phyloP scores from a whole-genome alignment of 352 stramenopile species.

The Phytophthora sojae region DNA sequence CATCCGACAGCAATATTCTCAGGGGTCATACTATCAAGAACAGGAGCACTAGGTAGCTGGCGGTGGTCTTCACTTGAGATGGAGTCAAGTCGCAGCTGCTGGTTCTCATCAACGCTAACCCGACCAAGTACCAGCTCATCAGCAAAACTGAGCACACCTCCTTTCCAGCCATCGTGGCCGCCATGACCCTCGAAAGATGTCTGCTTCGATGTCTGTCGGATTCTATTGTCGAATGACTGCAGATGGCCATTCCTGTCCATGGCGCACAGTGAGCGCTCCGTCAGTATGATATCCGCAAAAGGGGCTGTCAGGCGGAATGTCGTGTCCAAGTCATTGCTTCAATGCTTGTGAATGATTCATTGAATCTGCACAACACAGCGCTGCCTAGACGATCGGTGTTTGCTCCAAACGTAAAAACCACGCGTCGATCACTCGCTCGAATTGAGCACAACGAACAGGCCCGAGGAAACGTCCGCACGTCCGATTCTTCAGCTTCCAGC shows the following conservation, averaged over 20 bases:
- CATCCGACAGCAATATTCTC: constrained; percentile 13
- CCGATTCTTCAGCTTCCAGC: constrained; percentile 2
- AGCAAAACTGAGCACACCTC: constrained; percentile 24
- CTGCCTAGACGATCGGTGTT: neutral
- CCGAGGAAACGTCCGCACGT: constrained; percentile 20
- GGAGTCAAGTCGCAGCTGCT: constrained; percentile 2
- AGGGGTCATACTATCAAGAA: constrained; percentile 7
- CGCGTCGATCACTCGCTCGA: constrained; percentile 20
- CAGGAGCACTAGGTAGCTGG: constrained; percentile 20
- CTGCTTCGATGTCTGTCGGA: constrained; percentile 29
- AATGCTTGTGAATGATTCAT: constrained; percentile 27
- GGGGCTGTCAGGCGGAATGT: constrained; percentile 15
- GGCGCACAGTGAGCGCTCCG: constrained; percentile 25
- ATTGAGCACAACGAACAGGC: constrained; percentile 28
- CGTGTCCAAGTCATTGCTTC: constrained; percentile 19
- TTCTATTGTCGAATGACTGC: constrained; percentile 33
- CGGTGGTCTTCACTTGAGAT: constrained; percentile 48
- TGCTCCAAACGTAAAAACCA: constrained; percentile 24
- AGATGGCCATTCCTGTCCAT: constrained; percentile 22
- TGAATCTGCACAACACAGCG: constrained; percentile 31
- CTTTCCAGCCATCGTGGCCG: constrained; percentile 23
- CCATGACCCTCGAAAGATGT: neutral
- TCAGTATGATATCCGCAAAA: constrained; percentile 29
- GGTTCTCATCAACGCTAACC: constrained; percentile 2
- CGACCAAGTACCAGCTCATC: constrained; percentile 34